Evolutionary conservation across 2,329 filamentous ascomycete genomes (phyloP).

Genomic region (Beauveria rudraprayagi): DNA sequence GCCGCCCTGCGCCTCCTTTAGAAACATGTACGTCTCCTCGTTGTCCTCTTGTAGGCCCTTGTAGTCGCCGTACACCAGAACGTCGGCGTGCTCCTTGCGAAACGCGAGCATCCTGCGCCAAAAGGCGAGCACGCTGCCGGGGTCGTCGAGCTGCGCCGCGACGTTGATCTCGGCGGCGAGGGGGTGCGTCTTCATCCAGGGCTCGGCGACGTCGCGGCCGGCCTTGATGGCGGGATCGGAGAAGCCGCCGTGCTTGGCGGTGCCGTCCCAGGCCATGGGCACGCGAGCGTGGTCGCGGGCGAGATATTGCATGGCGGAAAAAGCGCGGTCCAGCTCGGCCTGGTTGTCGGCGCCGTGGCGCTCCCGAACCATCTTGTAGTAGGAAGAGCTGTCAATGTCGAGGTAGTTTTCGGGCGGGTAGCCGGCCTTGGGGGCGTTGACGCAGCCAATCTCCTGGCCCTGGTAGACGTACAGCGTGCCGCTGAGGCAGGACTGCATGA

Average conservation of each 20-base stretch:
- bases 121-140: conserved; percentile 26
- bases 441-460: conserved; percentile 58
- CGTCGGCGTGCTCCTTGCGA: conserved; percentile 23
- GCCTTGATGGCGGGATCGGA: conserved; percentile 27
- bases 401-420: conserved; percentile 49
- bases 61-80: conserved; percentile 29
- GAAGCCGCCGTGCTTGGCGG: conserved; percentile 25
- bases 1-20: conserved; percentile 22
- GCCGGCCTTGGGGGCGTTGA: conserved; percentile 51
- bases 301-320: conserved; percentile 25
- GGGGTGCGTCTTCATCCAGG: conserved; percentile 28
- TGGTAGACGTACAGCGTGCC: conserved; percentile 61
- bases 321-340: conserved; percentile 28
- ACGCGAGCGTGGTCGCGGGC: conserved; percentile 56
- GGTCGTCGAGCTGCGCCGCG: conserved; percentile 38
- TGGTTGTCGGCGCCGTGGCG: conserved; percentile 21
- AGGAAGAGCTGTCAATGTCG: conserved; percentile 41
- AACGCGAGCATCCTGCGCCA: conserved; percentile 25
- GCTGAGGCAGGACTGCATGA: conserved; percentile 42
- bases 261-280: conserved; percentile 55
- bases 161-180: conserved; percentile 43
- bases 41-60: conserved; percentile 19
- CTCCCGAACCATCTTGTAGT: conserved; percentile 24
- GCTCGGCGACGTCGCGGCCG: conserved; percentile 20
- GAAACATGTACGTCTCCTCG: conserved; percentile 20